These are phyloP conservation scores for Erigeron canadensis DNA, from an alignment of 129 eudicot species.

Conservation along the genomic window DNA sequence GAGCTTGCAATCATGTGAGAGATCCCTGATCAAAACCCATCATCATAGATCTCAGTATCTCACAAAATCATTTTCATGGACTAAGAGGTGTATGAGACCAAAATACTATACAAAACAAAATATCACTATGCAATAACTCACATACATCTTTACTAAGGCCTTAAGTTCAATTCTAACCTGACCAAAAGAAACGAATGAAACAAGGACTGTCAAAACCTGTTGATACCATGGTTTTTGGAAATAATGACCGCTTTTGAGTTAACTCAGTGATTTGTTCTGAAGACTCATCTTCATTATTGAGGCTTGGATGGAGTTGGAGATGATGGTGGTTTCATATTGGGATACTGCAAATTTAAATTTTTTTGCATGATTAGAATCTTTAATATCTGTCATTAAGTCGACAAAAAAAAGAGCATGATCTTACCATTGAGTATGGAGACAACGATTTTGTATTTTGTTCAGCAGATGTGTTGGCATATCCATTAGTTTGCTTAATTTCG, in stretches of 20 bases:
- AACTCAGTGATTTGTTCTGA: slow-evolving; percentile 26
- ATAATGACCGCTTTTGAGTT: slow-evolving; percentile 2
- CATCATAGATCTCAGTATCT: too few relatives aligned
- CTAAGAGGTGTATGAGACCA: not conserved
- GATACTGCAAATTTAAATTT: slow-evolving; percentile 57
- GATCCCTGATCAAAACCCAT: too few relatives aligned
- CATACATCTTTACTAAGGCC: slow-evolving; percentile 4
- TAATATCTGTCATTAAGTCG: not conserved
- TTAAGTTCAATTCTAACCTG: slow-evolving; percentile 18
- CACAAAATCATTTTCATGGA: too few relatives aligned
- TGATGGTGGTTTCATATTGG: slow-evolving; percentile 76
- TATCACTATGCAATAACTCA: slow-evolving; percentile 3
- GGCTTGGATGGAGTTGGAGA: slow-evolving; percentile 93
- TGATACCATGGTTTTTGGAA: not conserved
- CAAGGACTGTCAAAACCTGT: not conserved
- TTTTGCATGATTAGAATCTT: slow-evolving; percentile 10
- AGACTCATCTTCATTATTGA: slow-evolving; percentile 23
- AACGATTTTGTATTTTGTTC: slow-evolving; percentile 40
- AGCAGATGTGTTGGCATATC: slow-evolving; percentile 34
- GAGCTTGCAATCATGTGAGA: too few relatives aligned
- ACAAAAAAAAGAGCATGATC: not conserved
- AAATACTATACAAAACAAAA: not conserved
- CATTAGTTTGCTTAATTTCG: slow-evolving; percentile 42
- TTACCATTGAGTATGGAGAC: slow-evolving; percentile 74
- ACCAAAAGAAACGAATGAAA: not conserved